These are phyloP conservation scores for Aspergillus aculeatus DNA, from an alignment of 2,329 filamentous ascomycete genomes.

Conservation along the genomic window DNA sequence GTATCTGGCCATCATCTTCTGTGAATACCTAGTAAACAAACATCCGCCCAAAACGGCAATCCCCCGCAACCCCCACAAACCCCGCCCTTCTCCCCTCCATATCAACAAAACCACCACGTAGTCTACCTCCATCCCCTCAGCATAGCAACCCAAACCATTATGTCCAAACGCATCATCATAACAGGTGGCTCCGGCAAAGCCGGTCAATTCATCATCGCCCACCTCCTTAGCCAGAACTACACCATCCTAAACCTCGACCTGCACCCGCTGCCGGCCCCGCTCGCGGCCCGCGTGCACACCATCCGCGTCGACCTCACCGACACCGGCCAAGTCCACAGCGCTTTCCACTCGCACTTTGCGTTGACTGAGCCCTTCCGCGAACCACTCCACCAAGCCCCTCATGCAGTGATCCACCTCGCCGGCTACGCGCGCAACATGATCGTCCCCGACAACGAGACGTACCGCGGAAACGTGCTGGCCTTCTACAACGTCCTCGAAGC, in stretches of 20 bases:
- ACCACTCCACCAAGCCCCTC: constrained; percentile 47
- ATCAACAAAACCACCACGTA: not conserved
- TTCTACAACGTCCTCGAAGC: constrained; percentile 65
- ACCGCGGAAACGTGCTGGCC: constrained; percentile 54
- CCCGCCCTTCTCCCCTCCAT: not conserved
- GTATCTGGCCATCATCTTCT: too few species aligned
- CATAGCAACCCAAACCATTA: not conserved
- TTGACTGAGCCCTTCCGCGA: constrained; percentile 42
- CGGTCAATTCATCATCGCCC: constrained; percentile 55
- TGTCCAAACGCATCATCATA: constrained; percentile 49
- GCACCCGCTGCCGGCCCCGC: constrained; percentile 35
- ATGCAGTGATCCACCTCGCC: constrained; percentile 63
- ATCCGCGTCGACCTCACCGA: constrained; percentile 57
- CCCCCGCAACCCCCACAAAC: not conserved
- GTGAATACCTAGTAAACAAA: not conserved
- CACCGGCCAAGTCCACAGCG: constrained; percentile 57
- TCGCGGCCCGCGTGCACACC: constrained; percentile 51
- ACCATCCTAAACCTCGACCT: constrained; percentile 58
- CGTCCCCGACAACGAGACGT: constrained; percentile 61
- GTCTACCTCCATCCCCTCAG: constrained; percentile 15
- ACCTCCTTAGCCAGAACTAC: constrained; percentile 52
- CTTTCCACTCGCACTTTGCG: constrained; percentile 57
- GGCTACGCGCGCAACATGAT: constrained; percentile 61
- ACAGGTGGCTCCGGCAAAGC: constrained; percentile 59
- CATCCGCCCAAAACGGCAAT: not conserved